Evolutionary conservation across 1,139 yeast genomes (phyloP).

Genomic region (Pneumocystis wakefieldiae): DNA sequence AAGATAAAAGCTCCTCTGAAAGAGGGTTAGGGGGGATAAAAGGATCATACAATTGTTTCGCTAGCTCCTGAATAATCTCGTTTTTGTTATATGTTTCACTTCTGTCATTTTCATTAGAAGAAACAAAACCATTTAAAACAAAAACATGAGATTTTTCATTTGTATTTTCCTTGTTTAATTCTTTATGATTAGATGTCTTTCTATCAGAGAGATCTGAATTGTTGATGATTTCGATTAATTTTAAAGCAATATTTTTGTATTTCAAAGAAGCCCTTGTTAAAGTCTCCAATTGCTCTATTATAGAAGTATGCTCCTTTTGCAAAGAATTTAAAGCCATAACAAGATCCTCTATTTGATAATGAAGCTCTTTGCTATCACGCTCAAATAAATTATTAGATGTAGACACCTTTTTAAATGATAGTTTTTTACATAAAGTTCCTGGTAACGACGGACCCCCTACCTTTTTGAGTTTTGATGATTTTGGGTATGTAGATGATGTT

Average conservation of each 20-base stretch:
- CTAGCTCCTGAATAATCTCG: not conserved
- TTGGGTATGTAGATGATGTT: constrained; percentile 2
- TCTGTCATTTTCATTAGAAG: not conserved
- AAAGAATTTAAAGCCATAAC: constrained; percentile 15
- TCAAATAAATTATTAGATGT: constrained; percentile 1
- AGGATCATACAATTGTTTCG: not conserved
- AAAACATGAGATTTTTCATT: not conserved
- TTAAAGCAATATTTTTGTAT: not conserved
- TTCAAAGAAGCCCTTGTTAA: constrained; percentile 1
- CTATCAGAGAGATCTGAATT: not conserved
- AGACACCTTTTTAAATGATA: not conserved
- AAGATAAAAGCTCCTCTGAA: not conserved
- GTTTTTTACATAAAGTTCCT: constrained; percentile 1
- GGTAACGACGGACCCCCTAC: constrained; percentile 1
- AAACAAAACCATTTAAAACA: not conserved
- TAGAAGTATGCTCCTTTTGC: constrained; percentile 13
- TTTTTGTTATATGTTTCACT: not conserved
- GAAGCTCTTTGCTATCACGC: constrained; percentile 12
- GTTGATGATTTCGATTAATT: not conserved
- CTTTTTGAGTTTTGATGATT: constrained; percentile 6
- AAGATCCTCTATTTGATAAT: constrained; percentile 16
- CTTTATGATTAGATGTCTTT: not conserved
- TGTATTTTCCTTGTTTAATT: not conserved
- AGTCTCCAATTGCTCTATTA: constrained; percentile 9
- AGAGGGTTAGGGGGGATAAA: not conserved